Percentiles rank a stretch among this genome's conserved stretches.
These are phyloP conservation scores for Athelia sp. DNA, from an alignment of 1,284 basidiomycete species.

Conservation along the genomic window DNA sequence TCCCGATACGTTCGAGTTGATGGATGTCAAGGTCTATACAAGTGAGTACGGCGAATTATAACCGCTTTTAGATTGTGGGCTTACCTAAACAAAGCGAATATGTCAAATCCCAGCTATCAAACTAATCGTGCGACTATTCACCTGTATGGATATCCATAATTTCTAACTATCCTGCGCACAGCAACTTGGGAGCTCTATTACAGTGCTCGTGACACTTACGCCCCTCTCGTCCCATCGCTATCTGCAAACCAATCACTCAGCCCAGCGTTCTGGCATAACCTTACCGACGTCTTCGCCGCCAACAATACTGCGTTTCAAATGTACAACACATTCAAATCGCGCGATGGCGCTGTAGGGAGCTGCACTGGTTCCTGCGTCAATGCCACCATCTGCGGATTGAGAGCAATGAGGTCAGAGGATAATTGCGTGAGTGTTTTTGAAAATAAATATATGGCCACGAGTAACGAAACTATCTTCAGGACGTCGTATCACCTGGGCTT, in stretches of 20 bases:
- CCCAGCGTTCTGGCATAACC: slow-evolving; percentile 55
- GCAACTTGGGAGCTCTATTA: slow-evolving; percentile 54
- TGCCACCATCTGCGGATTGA: slow-evolving; percentile 39
- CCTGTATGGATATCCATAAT: not conserved
- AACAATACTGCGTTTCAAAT: slow-evolving; percentile 44
- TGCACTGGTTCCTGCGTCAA: slow-evolving; percentile 41
- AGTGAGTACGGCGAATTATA: slow-evolving; percentile 20
- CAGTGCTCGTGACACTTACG: slow-evolving; percentile 49
- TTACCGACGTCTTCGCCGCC: slow-evolving; percentile 48
- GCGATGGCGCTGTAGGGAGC: slow-evolving; percentile 28
- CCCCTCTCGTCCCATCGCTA: slow-evolving; percentile 33
- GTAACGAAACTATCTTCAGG: not conserved
- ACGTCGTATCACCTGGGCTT: not conserved
- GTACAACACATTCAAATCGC: slow-evolving; percentile 37
- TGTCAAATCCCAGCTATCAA: slow-evolving; percentile 33
- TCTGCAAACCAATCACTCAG: slow-evolving; percentile 22
- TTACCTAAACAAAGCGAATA: slow-evolving; percentile 26
- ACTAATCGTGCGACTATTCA: slow-evolving; percentile 27
- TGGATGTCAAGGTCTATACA: slow-evolving; percentile 41
- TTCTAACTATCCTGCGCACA: slow-evolving; percentile 9
- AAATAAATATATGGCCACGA: not conserved
- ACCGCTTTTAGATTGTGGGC: not conserved
- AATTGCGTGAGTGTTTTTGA: slow-evolving; percentile 39
- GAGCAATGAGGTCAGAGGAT: slow-evolving; percentile 43
- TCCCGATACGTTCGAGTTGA: slow-evolving; percentile 46